A percentile compares a stretch with the other conserved stretches of the same genome.
These are phyloP conservation scores for Aureobasidium lini DNA, from an alignment of 2,329 filamentous ascomycete genomes.

Conservation along the genomic window DNA sequence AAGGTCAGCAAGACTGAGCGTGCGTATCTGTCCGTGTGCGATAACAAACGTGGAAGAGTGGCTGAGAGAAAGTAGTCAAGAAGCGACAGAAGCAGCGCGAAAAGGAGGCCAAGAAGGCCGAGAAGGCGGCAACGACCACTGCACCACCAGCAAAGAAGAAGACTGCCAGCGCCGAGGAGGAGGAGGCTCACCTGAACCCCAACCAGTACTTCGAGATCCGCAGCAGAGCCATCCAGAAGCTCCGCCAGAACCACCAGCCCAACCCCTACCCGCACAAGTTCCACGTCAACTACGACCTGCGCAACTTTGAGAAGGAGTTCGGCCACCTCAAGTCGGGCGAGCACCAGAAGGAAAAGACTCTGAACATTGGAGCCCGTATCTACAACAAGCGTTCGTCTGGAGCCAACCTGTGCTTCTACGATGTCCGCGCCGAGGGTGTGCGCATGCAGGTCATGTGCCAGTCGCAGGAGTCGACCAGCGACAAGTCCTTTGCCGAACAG, in stretches of 20 bases:
- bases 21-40: slow-evolving; percentile 15
- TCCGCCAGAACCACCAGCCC: slow-evolving; percentile 64
- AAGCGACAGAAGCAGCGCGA: slow-evolving; percentile 88
- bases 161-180: slow-evolving; percentile 53
- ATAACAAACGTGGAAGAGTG: not conserved
- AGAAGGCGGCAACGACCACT: slow-evolving; percentile 63
- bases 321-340: slow-evolving; percentile 83
- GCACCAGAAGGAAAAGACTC: slow-evolving; percentile 62
- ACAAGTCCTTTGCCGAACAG: slow-evolving; percentile 71
- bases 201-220: slow-evolving; percentile 97
- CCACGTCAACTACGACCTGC: slow-evolving; percentile 73
- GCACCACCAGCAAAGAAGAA: slow-evolving; percentile 54
- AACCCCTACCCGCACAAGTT: slow-evolving; percentile 95
- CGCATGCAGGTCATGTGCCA: slow-evolving; percentile 92
- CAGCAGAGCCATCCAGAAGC: slow-evolving; percentile 69
- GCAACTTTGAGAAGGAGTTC: slow-evolving; percentile 71
- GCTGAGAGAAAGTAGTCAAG: slow-evolving; percentile 56
- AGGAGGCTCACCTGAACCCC: slow-evolving; percentile 65
- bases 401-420: slow-evolving; percentile 85
- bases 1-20: slow-evolving; percentile 48
- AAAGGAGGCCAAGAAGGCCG: slow-evolving; percentile 79
- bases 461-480: slow-evolving; percentile 65
- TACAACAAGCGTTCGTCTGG: slow-evolving; percentile 80
- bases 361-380: slow-evolving; percentile 77
- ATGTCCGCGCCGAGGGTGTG: slow-evolving; percentile 65